Evolutionary conservation across 1,284 basidiomycete species (phyloP), one percentile per base, ranked within the genome.

Genomic region (Moniliella sp.): DNA sequence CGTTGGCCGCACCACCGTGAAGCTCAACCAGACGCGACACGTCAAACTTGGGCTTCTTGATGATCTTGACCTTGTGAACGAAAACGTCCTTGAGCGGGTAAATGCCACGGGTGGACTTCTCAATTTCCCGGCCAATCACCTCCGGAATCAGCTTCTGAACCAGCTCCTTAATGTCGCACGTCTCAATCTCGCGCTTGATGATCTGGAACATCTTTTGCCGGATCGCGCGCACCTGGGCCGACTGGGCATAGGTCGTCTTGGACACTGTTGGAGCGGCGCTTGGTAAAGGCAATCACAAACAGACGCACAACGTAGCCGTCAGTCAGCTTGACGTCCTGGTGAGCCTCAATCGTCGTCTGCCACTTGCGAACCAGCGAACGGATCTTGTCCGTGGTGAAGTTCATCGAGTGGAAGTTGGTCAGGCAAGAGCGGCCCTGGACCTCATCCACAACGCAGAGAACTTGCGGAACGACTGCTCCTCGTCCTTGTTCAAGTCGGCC

Each of bases 121-220:
- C 91, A 51, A 99, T 97, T n/a, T 99, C 91, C 54, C 86, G 77
- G 54, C 91, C 91, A 57, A 99, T 97, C 42, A 82, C 82, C 69
- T 99, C 91, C 33, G 91, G 88, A 39, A 97, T 76, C 63, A 99
- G 93, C 74, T 99, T 99, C 69, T 82, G 78, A 45, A 93, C 61
- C 37, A 65, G 64, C 62, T 94, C 84, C 74, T 94, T 94, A 67
- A 99, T 67, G 66, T 97, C 91, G 63, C 82, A 88, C 56, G 75
- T 80, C 46, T 80, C 73, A 38, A 83, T 80, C 68, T 99, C 91
- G 53, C 88, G 76, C 46, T 75, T 83, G 75, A 97, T 93, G 66
- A 97, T 93, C 72, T 99, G 91, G 60, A 91, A 84, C 88, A 97
- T 97, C 75, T 94, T 94, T 66, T 82, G 81, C 64, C 91, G 73